phyloP scores from a whole-genome alignment of 2,329 filamentous ascomycete genomes.

The Aspergillus fumigatiaffinis region DNA sequence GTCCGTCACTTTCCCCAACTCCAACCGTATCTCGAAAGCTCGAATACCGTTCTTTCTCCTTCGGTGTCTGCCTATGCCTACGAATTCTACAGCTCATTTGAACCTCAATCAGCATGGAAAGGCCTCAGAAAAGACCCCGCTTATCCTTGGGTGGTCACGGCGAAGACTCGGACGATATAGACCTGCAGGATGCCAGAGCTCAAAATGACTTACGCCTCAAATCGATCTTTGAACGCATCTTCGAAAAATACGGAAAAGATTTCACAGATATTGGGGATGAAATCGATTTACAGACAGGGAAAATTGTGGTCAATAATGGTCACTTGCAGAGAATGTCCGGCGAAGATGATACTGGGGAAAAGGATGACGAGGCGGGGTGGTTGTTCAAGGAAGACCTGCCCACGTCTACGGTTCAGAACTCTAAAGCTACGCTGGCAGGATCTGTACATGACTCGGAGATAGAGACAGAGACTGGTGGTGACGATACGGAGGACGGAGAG shows the following conservation, averaged over 20 bases:
- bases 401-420: not conserved
- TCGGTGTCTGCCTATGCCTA: not conserved
- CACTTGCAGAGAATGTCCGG: constrained; percentile 65
- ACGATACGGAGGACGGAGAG: constrained; percentile 1
- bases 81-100: not conserved
- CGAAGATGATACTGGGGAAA: constrained; percentile 49
- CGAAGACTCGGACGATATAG: constrained; percentile 39
- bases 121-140: constrained; percentile 56
- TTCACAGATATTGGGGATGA: constrained; percentile 83
- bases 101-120: constrained; percentile 22
- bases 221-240: constrained; percentile 81
- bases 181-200: constrained; percentile 59
- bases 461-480: constrained; percentile 3
- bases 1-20: not conserved
- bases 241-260: constrained; percentile 80
- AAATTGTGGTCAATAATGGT: constrained; percentile 86
- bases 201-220: constrained; percentile 70
- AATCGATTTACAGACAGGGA: constrained; percentile 76
- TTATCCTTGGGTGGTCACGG: constrained; percentile 32
- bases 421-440: not conserved
- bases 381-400: constrained; percentile 6
- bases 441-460: constrained; percentile 2
- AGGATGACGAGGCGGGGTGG: constrained; percentile 10
- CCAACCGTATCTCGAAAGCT: not conserved
- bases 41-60: not conserved